Conservation (phyloP, 495 filamentous ascomycete genomes). For the Staphylotrichum tortipilum region DNA sequence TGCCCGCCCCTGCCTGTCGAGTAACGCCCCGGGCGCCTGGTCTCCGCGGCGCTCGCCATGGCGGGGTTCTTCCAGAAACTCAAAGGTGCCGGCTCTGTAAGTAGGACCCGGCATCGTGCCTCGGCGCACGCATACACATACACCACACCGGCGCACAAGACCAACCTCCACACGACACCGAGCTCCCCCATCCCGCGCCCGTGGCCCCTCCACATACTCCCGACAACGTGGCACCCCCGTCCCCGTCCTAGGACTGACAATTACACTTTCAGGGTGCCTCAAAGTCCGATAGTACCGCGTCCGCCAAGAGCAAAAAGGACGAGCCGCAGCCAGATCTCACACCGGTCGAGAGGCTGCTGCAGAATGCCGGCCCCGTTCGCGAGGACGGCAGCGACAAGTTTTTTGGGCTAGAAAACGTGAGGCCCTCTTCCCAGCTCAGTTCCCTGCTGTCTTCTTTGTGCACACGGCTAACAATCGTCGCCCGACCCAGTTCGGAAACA, state of each 20-base stretch:
- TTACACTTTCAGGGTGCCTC: constrained; percentile 21
- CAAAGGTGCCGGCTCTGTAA: constrained; percentile 30
- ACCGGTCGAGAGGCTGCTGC: constrained; percentile 73
- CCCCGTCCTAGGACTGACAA: background rate
- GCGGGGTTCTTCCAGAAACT: constrained; percentile 40
- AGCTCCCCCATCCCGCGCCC: constrained; percentile 6
- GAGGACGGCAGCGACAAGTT: constrained; percentile 95
- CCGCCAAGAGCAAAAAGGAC: constrained; percentile 57
- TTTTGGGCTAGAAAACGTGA: constrained; percentile 96
- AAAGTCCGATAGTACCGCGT: constrained; percentile 32
- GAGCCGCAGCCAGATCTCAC: constrained; percentile 58
- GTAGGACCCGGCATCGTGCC: constrained; percentile 8
- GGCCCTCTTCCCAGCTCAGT: constrained; percentile 20
- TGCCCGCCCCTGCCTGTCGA: constrained; percentile 8
- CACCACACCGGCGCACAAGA: background rate
- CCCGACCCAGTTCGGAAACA: constrained; percentile 78
- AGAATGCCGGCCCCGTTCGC: constrained; percentile 68
- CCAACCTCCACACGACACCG: constrained; percentile 7
- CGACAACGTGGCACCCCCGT: constrained; percentile 4
- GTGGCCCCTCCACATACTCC: background rate
- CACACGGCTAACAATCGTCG: constrained; percentile 16
- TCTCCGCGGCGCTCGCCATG: constrained; percentile 25
- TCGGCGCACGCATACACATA: background rate
- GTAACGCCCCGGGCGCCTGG: constrained; percentile 10
- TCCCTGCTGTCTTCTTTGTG: background rate